These are phyloP conservation scores for Citrullus colocynthis DNA, from an alignment of 306 rosid species.

Conservation along the genomic window DNA sequence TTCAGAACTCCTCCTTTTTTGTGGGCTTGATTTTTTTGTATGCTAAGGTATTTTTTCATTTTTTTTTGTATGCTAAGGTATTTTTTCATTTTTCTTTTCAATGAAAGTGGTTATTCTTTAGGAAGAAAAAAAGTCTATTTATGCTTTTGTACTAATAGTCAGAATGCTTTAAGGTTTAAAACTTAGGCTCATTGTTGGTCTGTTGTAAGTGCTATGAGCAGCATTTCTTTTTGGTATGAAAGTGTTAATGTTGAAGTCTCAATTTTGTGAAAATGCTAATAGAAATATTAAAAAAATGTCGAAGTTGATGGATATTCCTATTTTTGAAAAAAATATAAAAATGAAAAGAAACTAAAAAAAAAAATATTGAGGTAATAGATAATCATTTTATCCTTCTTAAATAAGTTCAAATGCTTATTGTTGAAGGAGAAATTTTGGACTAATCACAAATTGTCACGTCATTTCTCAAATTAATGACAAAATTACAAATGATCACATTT, in stretches of 20 bases:
- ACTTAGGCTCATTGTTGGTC: neutral
- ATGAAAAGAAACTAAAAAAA: neutral
- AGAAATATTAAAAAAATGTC: too few relatives aligned
- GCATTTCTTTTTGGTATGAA: neutral
- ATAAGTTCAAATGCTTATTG: neutral
- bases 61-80: too few relatives aligned
- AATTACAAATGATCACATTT: too few relatives aligned
- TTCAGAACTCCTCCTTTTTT: too few relatives aligned
- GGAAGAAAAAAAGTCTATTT: too few relatives aligned
- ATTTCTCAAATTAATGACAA: too few relatives aligned
- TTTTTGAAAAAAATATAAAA: neutral
- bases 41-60: too few relatives aligned
- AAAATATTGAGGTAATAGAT: neutral
- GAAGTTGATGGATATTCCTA: neutral
- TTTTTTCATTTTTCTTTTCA: too few relatives aligned
- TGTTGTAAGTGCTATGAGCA: slow-evolving; percentile 29
- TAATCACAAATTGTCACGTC: too few relatives aligned
- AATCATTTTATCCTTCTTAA: neutral
- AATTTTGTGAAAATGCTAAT: neutral
- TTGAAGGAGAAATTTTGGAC: too few relatives aligned
- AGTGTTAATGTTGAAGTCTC: neutral
- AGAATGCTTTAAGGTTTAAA: neutral
- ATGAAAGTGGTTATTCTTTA: too few relatives aligned
- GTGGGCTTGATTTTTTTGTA: too few relatives aligned
- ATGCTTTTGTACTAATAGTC: neutral